These are phyloP conservation scores for Mortierella sp. DNA, from an alignment of 371 early-diverging fungal species.

Conservation along the genomic window DNA sequence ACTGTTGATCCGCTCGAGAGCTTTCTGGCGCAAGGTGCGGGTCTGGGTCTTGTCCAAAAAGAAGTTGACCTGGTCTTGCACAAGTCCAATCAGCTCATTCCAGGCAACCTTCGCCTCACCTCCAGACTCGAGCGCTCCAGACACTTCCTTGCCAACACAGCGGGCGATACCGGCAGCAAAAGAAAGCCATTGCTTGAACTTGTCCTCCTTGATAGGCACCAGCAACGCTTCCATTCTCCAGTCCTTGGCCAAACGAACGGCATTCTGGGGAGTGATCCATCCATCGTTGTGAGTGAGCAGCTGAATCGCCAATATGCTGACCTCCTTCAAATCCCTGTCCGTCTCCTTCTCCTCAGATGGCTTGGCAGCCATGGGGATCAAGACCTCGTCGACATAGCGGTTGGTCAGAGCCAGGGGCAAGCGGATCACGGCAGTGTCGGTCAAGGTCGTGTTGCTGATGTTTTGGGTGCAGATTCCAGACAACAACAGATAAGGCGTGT, in stretches of 20 bases:
- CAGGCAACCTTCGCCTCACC: slow-evolving; percentile 29
- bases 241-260: slow-evolving; percentile 25
- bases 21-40: slow-evolving; percentile 31
- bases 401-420: slow-evolving; percentile 27
- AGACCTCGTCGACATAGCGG: slow-evolving; percentile 39
- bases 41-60: slow-evolving; percentile 41
- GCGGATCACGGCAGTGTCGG: slow-evolving; percentile 19
- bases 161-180: slow-evolving; percentile 23
- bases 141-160: slow-evolving; percentile 38
- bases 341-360: slow-evolving; percentile 22
- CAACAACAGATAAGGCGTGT: neutral
- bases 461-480: neutral
- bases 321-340: slow-evolving; percentile 30
- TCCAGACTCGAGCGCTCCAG: slow-evolving; percentile 22
- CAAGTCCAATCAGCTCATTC: slow-evolving; percentile 30
- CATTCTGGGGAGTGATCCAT: slow-evolving; percentile 39
- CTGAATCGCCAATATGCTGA: slow-evolving; percentile 30
- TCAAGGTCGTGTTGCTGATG: slow-evolving; percentile 23
- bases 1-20: slow-evolving; percentile 25
- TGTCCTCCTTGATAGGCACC: slow-evolving; percentile 26
- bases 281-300: slow-evolving; percentile 3
- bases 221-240: slow-evolving; percentile 32
- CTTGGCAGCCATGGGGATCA: slow-evolving; percentile 32
- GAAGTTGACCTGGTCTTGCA: slow-evolving; percentile 35
- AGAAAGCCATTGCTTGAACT: slow-evolving; percentile 13